These are phyloP conservation scores for Erodium maritimum DNA, from an alignment of 345 rosid genomes.

Conservation along the genomic window DNA sequence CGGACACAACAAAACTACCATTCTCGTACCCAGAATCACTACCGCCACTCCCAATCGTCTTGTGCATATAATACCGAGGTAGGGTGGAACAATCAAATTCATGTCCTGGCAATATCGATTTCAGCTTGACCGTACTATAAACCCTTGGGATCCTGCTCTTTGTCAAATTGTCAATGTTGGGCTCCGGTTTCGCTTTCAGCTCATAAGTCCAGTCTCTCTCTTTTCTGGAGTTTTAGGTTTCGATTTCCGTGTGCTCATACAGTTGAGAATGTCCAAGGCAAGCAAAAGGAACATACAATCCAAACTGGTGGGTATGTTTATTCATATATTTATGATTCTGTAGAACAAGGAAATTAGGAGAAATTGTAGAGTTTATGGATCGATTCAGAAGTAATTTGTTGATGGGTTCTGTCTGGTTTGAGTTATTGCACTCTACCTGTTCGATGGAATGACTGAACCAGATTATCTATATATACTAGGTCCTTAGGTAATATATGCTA, in stretches of 20 bases:
- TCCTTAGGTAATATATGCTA: background rate
- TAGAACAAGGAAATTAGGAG: background rate
- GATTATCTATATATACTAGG: background rate
- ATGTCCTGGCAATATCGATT: background rate
- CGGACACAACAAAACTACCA: background rate
- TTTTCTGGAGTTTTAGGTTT: background rate
- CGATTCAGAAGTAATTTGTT: background rate
- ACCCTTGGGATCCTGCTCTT: background rate
- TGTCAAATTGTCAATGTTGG: background rate
- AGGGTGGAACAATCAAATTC: background rate
- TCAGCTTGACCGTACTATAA: background rate
- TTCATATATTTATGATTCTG: background rate
- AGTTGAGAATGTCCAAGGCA: conserved; percentile 29
- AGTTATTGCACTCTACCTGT: background rate
- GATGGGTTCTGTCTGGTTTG: background rate
- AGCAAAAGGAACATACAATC: conserved; percentile 68
- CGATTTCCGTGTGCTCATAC: background rate
- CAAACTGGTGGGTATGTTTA: conserved; percentile 81
- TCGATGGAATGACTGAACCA: background rate
- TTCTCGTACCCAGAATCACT: background rate
- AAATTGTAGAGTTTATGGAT: background rate
- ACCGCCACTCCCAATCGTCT: background rate
- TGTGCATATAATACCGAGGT: too few species aligned
- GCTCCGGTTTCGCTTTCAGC: conserved; percentile 11
- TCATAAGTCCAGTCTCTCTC: background rate